These are phyloP conservation scores for Trichosporon faecale DNA, from an alignment of 1,284 basidiomycete species.

Conservation along the genomic window DNA sequence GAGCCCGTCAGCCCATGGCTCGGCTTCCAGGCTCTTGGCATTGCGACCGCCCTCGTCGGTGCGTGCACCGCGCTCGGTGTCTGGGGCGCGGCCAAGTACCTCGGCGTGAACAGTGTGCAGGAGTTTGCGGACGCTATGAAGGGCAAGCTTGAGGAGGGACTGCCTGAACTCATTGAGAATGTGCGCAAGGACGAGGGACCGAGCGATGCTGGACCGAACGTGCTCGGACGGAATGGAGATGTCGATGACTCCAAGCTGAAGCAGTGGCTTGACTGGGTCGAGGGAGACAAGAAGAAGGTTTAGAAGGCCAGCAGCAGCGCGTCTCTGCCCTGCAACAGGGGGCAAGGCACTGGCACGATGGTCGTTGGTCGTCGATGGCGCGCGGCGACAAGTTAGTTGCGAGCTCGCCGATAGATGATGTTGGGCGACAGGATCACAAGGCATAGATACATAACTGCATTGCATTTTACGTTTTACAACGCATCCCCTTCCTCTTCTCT, in stretches of 20 bases:
- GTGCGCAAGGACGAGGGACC: conserved; percentile 22
- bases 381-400: too few relatives aligned
- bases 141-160: conserved; percentile 29
- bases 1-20: conserved; percentile 26
- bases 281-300: conserved; percentile 15
- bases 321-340: too few relatives aligned
- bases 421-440: neutral
- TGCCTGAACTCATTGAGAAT: conserved; percentile 30
- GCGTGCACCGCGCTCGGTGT: conserved; percentile 38
- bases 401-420: too few relatives aligned
- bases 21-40: conserved; percentile 41
- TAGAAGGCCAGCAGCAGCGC: neutral
- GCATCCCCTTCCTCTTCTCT: neutral
- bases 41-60: conserved; percentile 44
- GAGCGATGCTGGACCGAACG: conserved; percentile 7
- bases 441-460: conserved; percentile 2
- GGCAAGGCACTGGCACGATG: too few relatives aligned
- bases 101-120: conserved; percentile 43
- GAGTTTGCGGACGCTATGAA: conserved; percentile 38
- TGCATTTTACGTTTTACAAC: conserved; percentile 2
- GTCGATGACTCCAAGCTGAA: conserved; percentile 23
- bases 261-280: conserved; percentile 20
- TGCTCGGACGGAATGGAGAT: conserved; percentile 18
- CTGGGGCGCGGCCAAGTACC: conserved; percentile 33
- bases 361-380: too few relatives aligned